Conservation (phyloP, 805 yeast genomes). For the Zygoascus flipseniorum region DNA sequence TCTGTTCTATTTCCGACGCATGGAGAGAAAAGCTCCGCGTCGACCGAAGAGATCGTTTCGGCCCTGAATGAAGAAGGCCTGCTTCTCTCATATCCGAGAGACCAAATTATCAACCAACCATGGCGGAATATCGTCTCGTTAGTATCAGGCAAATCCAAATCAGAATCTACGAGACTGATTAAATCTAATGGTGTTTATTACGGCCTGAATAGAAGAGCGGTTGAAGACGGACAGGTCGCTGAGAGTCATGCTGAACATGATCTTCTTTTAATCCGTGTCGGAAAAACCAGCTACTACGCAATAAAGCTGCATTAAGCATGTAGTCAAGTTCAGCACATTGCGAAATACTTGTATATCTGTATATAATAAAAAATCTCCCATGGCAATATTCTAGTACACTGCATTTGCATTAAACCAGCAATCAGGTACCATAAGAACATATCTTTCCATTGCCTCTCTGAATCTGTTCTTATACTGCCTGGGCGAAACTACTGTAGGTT, state of each 20-base stretch:
- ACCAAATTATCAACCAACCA: slow-evolving; percentile 32
- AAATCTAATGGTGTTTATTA: slow-evolving; percentile 64
- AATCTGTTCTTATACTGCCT: slow-evolving; percentile 89
- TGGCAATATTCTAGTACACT: not conserved
- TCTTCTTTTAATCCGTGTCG: slow-evolving; percentile 57
- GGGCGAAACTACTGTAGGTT: slow-evolving; percentile 96
- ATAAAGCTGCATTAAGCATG: slow-evolving; percentile 17
- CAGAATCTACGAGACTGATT: slow-evolving; percentile 55
- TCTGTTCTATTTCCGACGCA: slow-evolving; percentile 10
- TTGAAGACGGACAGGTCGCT: slow-evolving; percentile 42
- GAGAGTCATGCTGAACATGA: slow-evolving; percentile 47
- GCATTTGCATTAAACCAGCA: slow-evolving; percentile 5
- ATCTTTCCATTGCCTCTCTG: slow-evolving; percentile 96
- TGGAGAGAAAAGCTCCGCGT: slow-evolving; percentile 24
- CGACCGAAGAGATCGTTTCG: slow-evolving; percentile 37
- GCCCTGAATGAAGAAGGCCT: slow-evolving; percentile 56
- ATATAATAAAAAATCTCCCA: not conserved
- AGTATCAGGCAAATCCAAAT: slow-evolving; percentile 32
- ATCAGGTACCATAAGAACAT: slow-evolving; percentile 90
- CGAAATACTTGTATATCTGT: slow-evolving; percentile 1
- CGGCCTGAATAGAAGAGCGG: slow-evolving; percentile 50
- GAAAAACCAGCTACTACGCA: slow-evolving; percentile 44
- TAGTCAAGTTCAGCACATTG: not conserved
- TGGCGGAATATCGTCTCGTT: slow-evolving; percentile 46
- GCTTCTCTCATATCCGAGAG: slow-evolving; percentile 31